These are phyloP conservation scores for Tardiomyces depauwii DNA, from an alignment of 1,139 yeast genomes.

Conservation along the genomic window DNA sequence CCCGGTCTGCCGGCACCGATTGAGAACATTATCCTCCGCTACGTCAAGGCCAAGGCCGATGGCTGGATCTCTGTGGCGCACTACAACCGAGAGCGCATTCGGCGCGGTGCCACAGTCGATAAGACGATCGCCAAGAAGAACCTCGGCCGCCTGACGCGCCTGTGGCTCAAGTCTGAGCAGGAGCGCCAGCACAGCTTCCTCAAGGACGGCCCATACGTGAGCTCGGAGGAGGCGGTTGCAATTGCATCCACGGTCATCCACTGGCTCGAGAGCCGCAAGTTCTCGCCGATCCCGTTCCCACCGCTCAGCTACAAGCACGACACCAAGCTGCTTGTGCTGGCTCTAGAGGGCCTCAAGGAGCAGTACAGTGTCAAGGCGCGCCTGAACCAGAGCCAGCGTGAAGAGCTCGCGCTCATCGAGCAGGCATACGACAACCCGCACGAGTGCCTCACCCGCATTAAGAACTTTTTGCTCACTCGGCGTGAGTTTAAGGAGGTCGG, in stretches of 20 bases:
- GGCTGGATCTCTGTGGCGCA: constrained; percentile 96
- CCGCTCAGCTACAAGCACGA: constrained; percentile 89
- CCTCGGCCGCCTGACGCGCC: constrained; percentile 77
- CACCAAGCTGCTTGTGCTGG: constrained; percentile 77
- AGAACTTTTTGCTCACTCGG: constrained; percentile 74
- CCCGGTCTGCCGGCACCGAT: constrained; percentile 94
- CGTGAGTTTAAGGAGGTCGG: constrained; percentile 86
- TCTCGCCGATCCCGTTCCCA: constrained; percentile 88
- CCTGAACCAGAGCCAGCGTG: constrained; percentile 77
- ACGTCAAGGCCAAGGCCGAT: constrained; percentile 90
- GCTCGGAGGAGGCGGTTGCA: constrained; percentile 82
- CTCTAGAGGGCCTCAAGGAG: constrained; percentile 81
- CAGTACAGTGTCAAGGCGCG: constrained; percentile 74
- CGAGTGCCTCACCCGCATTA: constrained; percentile 76
- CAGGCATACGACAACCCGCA: constrained; percentile 97
- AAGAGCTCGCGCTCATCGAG: constrained; percentile 85
- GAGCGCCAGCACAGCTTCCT: constrained; percentile 73
- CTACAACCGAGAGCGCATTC: constrained; percentile 78
- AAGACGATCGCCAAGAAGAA: constrained; percentile 91
- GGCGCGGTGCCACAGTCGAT: constrained; percentile 83
- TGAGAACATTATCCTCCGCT: constrained; percentile 74
- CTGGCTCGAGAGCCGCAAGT: constrained; percentile 83
- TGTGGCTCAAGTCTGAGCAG: constrained; percentile 91
- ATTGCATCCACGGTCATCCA: constrained; percentile 80
- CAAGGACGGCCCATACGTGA: constrained; percentile 77